Conservation (phyloP, 148 eudicot genomes). For the Silene latifolia region DNA sequence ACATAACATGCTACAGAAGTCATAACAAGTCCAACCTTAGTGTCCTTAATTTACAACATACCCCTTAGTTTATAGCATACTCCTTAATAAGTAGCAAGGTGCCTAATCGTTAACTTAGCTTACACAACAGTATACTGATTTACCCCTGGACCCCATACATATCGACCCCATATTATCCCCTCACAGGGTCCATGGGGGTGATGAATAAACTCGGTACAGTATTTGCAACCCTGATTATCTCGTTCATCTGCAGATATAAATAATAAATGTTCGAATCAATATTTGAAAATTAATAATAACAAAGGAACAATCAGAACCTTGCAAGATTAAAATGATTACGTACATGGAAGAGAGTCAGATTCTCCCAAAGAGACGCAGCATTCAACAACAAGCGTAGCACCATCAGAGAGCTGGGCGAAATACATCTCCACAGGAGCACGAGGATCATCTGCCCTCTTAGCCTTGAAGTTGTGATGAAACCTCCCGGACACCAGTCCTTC, state of each 20-base stretch:
- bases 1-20: too few relatives aligned
- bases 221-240: neutral
- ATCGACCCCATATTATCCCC: neutral
- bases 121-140: neutral
- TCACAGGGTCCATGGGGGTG: neutral
- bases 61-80: too few relatives aligned
- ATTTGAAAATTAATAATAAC: too few relatives aligned
- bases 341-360: neutral
- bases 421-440: neutral
- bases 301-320: too few relatives aligned
- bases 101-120: too few relatives aligned
- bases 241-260: neutral
- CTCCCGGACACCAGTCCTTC: neutral
- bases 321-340: neutral
- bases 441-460: neutral
- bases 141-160: neutral
- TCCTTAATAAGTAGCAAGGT: too few relatives aligned
- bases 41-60: too few relatives aligned
- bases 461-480: neutral
- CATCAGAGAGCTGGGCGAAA: neutral
- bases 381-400: neutral
- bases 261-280: neutral
- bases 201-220: neutral
- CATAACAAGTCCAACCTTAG: too few relatives aligned
- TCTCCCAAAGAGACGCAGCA: too few relatives aligned